A percentile compares a stretch with the other conserved stretches of the same genome.
phyloP scores from a whole-genome alignment of 306 rosid species.

The Inga leiocalycina region DNA sequence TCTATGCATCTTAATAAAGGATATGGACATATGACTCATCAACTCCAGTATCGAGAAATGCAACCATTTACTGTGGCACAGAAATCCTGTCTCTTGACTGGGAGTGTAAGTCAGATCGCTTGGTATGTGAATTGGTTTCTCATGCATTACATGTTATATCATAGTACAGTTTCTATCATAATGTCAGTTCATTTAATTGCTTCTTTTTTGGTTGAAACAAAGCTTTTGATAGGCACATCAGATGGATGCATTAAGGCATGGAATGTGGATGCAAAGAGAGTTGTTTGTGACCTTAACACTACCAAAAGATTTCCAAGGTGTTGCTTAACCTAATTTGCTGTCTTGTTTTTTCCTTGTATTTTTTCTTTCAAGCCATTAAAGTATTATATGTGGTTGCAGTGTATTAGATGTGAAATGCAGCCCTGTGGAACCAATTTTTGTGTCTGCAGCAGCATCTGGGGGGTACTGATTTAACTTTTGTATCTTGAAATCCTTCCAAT shows the following conservation, averaged over 20 bases:
- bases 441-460: constrained; percentile 92
- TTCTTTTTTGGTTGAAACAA: constrained; percentile 40
- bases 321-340: constrained; percentile 25
- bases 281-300: constrained; percentile 90
- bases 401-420: constrained; percentile 96
- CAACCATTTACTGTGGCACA: constrained; percentile 95
- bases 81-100: constrained; percentile 91
- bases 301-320: constrained; percentile 87
- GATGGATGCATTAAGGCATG: constrained; percentile 94
- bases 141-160: constrained; percentile 12
- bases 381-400: constrained; percentile 47
- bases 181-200: constrained; percentile 36
- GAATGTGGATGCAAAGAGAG: constrained; percentile 98
- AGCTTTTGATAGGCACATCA: constrained; percentile 97
- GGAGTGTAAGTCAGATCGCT: constrained; percentile 96
- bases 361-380: constrained; percentile 13
- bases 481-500: constrained; percentile 11
- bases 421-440: constrained; percentile 93
- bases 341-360: not conserved
- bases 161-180: constrained; percentile 25
- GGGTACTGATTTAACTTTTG: constrained; percentile 54
- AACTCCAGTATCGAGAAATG: constrained; percentile 90
- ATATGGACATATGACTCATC: constrained; percentile 95
- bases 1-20: constrained; percentile 48
- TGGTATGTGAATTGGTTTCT: constrained; percentile 65